Percentiles rank a stretch among this genome's conserved stretches.
These are phyloP conservation scores for Fusarium protoensiforme DNA, from an alignment of 2,329 filamentous ascomycete genomes.

Conservation along the genomic window DNA sequence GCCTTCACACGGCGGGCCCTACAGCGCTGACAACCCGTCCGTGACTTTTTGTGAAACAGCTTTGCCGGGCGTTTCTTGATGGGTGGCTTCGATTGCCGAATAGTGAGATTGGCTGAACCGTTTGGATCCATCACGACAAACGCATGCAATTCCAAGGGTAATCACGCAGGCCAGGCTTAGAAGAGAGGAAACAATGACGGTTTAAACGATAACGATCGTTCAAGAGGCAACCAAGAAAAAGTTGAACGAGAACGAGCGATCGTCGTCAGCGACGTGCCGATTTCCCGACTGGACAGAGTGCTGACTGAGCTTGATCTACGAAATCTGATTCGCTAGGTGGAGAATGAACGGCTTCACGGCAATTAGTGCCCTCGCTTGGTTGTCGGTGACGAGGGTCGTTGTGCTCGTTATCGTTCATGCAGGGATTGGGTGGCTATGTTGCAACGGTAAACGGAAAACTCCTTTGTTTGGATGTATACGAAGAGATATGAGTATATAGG, in stretches of 20 bases:
- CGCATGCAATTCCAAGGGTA: not conserved
- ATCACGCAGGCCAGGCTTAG: not conserved
- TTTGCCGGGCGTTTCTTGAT: conserved; percentile 16
- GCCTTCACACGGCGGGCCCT: conserved; percentile 38
- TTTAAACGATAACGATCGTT: conserved; percentile 8
- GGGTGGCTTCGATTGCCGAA: not conserved
- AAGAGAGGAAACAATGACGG: too few species aligned
- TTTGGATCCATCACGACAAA: not conserved
- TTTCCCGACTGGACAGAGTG: not conserved
- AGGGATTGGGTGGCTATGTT: not conserved
- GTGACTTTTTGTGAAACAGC: conserved; percentile 41
- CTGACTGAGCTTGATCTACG: not conserved
- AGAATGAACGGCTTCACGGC: not conserved
- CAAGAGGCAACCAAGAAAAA: not conserved
- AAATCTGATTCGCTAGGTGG: not conserved
- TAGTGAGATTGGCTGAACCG: not conserved
- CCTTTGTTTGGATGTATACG: not conserved
- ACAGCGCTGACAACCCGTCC: conserved; percentile 37
- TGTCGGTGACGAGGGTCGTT: not conserved
- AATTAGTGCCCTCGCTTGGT: not conserved
- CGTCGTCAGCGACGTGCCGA: not conserved
- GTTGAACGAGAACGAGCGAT: conserved; percentile 4
- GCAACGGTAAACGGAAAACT: not conserved
- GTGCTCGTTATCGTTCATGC: not conserved
- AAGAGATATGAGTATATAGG: not conserved